A percentile compares a stretch with the other conserved stretches of the same genome.
These are phyloP conservation scores for Coccomyxa subellipsoidea DNA, from an alignment of 163 green algal species.

Conservation along the genomic window DNA sequence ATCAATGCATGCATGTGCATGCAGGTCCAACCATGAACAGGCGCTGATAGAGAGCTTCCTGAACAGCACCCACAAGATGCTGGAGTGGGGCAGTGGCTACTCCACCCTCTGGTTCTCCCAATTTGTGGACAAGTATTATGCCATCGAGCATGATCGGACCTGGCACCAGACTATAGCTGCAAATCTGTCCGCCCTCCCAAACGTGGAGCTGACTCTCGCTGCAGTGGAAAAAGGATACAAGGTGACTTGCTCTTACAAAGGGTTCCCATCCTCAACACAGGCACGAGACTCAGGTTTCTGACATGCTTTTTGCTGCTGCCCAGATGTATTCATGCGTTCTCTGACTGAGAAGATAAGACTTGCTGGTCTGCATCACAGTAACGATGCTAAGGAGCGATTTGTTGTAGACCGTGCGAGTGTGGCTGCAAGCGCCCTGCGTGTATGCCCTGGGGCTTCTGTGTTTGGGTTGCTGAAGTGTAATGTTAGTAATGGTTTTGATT, in stretches of 20 bases:
- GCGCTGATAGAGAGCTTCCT: constrained; percentile 7
- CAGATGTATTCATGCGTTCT: too few species aligned
- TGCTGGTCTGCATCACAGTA: too few species aligned
- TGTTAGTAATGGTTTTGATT: too few species aligned
- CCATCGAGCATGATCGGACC: constrained; percentile 5
- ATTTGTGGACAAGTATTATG: constrained; percentile 11
- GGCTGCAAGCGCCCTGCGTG: too few species aligned
- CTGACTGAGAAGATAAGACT: too few species aligned
- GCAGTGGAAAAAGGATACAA: constrained; percentile 1
- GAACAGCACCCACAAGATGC: not conserved
- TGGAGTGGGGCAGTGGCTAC: constrained; percentile 6
- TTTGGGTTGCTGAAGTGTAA: too few species aligned
- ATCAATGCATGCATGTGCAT: not conserved
- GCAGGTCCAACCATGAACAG: constrained; percentile 5
- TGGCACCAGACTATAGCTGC: not conserved
- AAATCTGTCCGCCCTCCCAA: not conserved
- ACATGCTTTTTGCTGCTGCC: too few species aligned
- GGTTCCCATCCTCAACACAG: too few species aligned
- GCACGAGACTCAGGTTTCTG: too few species aligned
- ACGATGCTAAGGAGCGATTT: too few species aligned
- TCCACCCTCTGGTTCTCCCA: constrained; percentile 17
- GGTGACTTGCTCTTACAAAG: not conserved
- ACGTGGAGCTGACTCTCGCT: not conserved
- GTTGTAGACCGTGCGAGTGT: too few species aligned
- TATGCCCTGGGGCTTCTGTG: too few species aligned